Evolutionary conservation across 768 basidiomycete genomes (phyloP), one percentile per base, ranked within the genome.

Genomic region (Mycena albidolilacea): DNA sequence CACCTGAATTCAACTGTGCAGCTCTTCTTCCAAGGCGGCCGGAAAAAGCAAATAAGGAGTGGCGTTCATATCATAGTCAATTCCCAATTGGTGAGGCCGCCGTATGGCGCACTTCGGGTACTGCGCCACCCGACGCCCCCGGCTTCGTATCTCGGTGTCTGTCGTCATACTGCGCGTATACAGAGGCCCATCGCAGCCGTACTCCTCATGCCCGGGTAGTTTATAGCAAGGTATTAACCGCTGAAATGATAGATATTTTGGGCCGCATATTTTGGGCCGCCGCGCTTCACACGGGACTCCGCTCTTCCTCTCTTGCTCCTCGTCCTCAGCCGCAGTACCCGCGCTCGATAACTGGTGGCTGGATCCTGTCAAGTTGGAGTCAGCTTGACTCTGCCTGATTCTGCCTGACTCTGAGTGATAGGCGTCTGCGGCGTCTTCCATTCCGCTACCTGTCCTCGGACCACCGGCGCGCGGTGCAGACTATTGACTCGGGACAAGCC

Each of bases 21-120:
- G 64, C 46, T 71, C 70, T 1, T 71, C 70, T 2, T 66, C 52
- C 52, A 65, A 64, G 17, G 38, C 44, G 7, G 39, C 68, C 11
- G 70, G 64, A 52, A 71, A 71, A 54, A 15, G 71, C 23, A 72
- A 72, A 63, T 71, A 62, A 65, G 5, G 17, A 1, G 14, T 7
- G 12, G 19, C 44, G 35, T 68, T 7, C 10, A 23, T 21, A 5
- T 19, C 37, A 55, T 46, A 30, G 30, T n/a, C 41, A 9, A 43
- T 43, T 30, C 41, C 14, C 14, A 14, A 43, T 14, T 9, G 41
- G 41, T 48, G 15, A 12, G 23, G 52, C 21, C 52, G 23, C 23
- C 52, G 21, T 54, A 23, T 54, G 52, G 52, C 52, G 52, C 23
- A 11, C 52, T 14, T 17, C 17, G 48, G n/a, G 48, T 50, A n/a